These are phyloP conservation scores for Cyberlindnera americana DNA, from an alignment of 805 yeast genomes.

Conservation along the genomic window DNA sequence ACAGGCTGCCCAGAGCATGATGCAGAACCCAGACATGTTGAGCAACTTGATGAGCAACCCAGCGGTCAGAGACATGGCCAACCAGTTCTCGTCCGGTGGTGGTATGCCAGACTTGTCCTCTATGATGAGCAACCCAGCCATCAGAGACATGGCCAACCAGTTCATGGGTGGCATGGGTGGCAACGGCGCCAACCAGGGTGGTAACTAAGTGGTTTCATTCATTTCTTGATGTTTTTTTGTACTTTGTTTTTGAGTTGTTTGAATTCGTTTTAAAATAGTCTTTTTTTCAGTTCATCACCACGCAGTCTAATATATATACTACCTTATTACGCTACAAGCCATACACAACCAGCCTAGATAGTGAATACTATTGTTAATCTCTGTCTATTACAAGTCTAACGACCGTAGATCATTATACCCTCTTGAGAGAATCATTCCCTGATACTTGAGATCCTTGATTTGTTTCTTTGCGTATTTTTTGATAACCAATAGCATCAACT, in stretches of 20 bases:
- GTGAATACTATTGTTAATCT: too few species aligned
- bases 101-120: constrained; percentile 57
- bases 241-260: background rate
- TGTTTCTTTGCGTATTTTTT: constrained; percentile 32
- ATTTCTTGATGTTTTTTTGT: background rate
- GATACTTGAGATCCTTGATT: constrained; percentile 27
- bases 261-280: too few species aligned
- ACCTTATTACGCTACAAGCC: background rate
- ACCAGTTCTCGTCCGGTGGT: constrained; percentile 16
- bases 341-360: too few species aligned
- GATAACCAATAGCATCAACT: constrained; percentile 37
- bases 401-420: constrained; percentile 19
- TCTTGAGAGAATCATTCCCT: constrained; percentile 16
- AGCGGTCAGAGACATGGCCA: constrained; percentile 11
- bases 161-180: constrained; percentile 43
- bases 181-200: constrained; percentile 3
- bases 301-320: background rate
- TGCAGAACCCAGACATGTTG: constrained; percentile 81
- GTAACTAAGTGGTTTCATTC: background rate
- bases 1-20: constrained; percentile 84
- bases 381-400: background rate
- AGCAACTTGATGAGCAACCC: constrained; percentile 32
- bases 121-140: constrained; percentile 5
- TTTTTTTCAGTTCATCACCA: too few species aligned
- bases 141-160: constrained; percentile 31